Conservation (phyloP, 805 yeast species). For the Helenozyma rhizophorensis region DNA sequence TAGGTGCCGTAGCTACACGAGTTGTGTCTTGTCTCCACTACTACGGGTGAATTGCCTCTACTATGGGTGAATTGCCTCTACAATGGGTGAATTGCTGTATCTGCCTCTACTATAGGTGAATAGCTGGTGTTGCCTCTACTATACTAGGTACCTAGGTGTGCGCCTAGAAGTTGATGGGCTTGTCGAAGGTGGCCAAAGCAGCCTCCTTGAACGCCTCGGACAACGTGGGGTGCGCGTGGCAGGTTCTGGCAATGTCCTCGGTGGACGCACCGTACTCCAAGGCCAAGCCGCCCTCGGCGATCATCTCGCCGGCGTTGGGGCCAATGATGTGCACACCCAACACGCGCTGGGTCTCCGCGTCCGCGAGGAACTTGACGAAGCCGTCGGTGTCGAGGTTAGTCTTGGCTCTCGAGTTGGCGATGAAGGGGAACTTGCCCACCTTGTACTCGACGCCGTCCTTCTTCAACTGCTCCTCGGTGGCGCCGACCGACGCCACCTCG, state of each 20-base stretch:
- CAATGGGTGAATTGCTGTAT: too few relatives aligned
- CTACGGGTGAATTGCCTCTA: too few relatives aligned
- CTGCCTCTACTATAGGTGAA: too few relatives aligned
- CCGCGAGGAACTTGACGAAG: conserved; percentile 91
- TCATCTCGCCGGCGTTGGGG: conserved; percentile 99
- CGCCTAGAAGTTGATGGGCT: conserved; percentile 71
- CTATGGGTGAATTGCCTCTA: too few relatives aligned
- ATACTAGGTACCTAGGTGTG: too few relatives aligned
- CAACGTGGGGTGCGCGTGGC: conserved; percentile 98
- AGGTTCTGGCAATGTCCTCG: conserved; percentile 94
- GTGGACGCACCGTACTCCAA: conserved; percentile 98
- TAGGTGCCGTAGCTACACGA: too few relatives aligned
- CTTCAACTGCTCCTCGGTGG: conserved; percentile 91
- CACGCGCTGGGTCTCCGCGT: conserved; percentile 94
- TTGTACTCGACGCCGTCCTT: conserved; percentile 87
- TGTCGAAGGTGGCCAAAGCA: conserved; percentile 84
- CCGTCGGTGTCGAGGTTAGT: conserved; percentile 97
- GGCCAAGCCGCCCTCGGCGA: conserved; percentile 97
- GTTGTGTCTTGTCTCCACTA: too few relatives aligned
- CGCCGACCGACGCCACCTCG: conserved; percentile 99
- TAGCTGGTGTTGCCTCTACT: too few relatives aligned
- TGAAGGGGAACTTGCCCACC: conserved; percentile 96
- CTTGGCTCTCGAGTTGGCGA: conserved; percentile 99
- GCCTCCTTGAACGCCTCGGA: conserved; percentile 99
- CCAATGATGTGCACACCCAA: conserved; percentile 97